Evolutionary conservation across 1,284 basidiomycete genomes (phyloP), one percentile per base, ranked within the genome.

Genomic region (Sphagnurus paluster): DNA sequence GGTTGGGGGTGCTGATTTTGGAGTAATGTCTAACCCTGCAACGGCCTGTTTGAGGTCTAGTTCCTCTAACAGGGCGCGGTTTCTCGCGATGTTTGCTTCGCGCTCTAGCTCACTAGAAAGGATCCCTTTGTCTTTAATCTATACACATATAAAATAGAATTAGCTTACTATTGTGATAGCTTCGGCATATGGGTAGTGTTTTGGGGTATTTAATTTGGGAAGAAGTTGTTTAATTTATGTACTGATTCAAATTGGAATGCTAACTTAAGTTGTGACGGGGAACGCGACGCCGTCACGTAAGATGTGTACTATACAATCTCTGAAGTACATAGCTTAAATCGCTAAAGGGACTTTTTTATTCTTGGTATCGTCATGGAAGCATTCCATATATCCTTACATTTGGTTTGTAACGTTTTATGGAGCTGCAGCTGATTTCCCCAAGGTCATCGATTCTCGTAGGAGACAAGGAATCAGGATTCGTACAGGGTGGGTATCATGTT

Each of bases 21-120:
- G 54, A 52, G 68, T 69, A 0, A 75, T 59, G n/a, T 72, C 74
- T 4, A 85, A 68, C n/a, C 67, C 62, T 5, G 70, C 64, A 13
- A 76, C 72, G 2, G 78, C 80, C 54, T 79, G 77, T 53, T 79
- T 77, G 25, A 90, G 68, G 14, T 85, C 79, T 17, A 91, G 75
- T 56, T 85, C 66, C 49, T 84, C 81, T 25, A 91, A 72, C 6
- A 90, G 69, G 8, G 80, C 84, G 33, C 77, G 80, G 60, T 91
- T 91, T 38, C 85, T 76, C 9, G 84, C 86, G 41, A 91, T 90
- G 56, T 89, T 90, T 6, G 79, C 82, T 58, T 85, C 80, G 11
- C 88, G 82, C 56, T 88, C 83, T 25, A 76, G 66, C 65, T 90
- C 88, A 58, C 87, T 89, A 53, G 4, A 17, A 42, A 19, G 21